Evolutionary conservation across 345 rosid genomes (phyloP), one percentile per base, ranked within the genome.

Genomic region (Corymbia maculata): DNA sequence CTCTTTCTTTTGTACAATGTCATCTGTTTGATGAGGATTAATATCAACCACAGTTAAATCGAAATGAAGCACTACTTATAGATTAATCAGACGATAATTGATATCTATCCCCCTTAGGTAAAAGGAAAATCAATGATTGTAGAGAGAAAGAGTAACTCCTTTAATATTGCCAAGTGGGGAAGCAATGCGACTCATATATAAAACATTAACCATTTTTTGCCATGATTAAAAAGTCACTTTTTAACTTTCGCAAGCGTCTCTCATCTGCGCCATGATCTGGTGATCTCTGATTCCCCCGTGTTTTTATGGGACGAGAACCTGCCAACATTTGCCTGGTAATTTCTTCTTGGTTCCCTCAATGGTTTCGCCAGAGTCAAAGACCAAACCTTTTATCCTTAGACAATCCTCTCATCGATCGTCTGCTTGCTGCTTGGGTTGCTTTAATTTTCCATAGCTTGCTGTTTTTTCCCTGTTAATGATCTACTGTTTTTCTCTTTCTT

Each of bases 61-160:
- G 1, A 64, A 42, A n/a, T 64, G 1, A 13, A 64, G 13, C 0
- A n/a, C 2, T 42, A 36, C 0, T 0, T 42, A 8, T 0, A 9
- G 24, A 70, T 36, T 70, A 26, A 70, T 36, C 4, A 36, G 47
- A 9, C 0, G 22, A 36, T 9, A 6, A 70, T 70, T 17, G 10
- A 4, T 36, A 36, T 36, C 9, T 42, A 15, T 36, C 9, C 7
- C 2, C 26, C 0, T 5, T 3, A 66, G 26, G 17, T 70, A 17
- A 9, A 36, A 36, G 2, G 7, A 5, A 70, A 36, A 17, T 70
- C 47, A 1, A 21, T 17, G 4, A 0, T 16, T 68, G 9, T 15
- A 66, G 44, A 15, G 21, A 66, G 44, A 30, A 66, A 15, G 2
- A 30, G 17, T 4, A 14, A 21, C 21, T 12, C 13, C 9, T 4